phyloP scores from a whole-genome alignment of 2,329 filamentous ascomycete species.

The Colletotrichum lentis region DNA sequence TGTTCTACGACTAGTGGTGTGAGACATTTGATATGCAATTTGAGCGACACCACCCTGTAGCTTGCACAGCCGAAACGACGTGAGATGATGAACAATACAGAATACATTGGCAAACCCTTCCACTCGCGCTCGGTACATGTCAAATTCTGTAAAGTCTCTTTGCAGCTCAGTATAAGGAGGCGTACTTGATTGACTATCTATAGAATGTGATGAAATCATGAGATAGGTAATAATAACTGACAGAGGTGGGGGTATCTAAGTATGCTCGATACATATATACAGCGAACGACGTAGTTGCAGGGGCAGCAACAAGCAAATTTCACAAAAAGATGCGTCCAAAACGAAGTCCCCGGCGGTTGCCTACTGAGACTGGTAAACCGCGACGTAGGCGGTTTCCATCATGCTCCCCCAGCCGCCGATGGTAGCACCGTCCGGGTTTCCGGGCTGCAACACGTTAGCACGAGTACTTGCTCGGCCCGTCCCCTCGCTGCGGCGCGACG shows the following conservation, averaged over 20 bases:
- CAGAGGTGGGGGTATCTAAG: slow-evolving; percentile 25
- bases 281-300: slow-evolving; percentile 17
- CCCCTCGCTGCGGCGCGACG: no score
- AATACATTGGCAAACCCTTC: neutral
- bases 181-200: neutral
- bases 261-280: slow-evolving; percentile 19
- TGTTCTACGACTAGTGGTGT: slow-evolving; percentile 60
- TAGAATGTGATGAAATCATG: neutral
- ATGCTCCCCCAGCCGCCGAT: slow-evolving; percentile 50
- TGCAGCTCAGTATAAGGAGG: neutral
- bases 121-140: neutral
- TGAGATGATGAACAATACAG: neutral
- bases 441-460: slow-evolving; percentile 41
- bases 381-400: slow-evolving; percentile 53
- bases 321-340: neutral
- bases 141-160: neutral
- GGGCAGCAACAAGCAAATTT: slow-evolving; percentile 3
- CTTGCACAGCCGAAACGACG: neutral
- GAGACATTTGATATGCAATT: no score
- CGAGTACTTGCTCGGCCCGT: no score
- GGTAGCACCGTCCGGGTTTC: slow-evolving; percentile 47
- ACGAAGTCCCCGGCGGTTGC: neutral
- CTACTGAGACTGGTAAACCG: slow-evolving; percentile 47
- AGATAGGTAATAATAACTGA: neutral
- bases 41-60: neutral